A percentile compares a stretch with the other conserved stretches of the same genome.
Conservation (phyloP, 2,329 filamentous ascomycete species). For the Eutypella sp. region DNA sequence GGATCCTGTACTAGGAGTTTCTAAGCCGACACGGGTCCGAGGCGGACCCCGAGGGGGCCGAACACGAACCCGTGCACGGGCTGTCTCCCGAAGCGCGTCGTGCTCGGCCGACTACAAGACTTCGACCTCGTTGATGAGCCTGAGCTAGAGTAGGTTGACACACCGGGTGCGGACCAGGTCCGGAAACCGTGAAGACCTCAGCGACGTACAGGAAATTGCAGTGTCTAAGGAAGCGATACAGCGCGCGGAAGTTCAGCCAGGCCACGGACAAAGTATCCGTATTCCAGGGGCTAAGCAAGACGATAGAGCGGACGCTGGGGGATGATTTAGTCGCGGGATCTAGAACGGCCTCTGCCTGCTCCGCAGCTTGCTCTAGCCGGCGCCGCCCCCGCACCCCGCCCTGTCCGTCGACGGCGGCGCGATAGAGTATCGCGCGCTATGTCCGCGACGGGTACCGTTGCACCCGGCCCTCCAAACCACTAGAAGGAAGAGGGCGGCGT, state of each 20-base stretch:
- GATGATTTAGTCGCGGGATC: neutral
- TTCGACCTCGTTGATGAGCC: too few species aligned
- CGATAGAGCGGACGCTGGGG: neutral
- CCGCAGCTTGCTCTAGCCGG: neutral
- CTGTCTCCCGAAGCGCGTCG: neutral
- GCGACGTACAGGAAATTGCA: neutral
- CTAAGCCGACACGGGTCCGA: neutral
- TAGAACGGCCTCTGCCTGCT: neutral
- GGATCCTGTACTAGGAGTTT: neutral
- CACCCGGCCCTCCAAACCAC: too few species aligned
- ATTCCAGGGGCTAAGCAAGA: neutral
- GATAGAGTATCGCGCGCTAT: too few species aligned
- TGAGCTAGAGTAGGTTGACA: too few species aligned
- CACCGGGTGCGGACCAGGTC: too few species aligned
- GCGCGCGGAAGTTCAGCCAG: neutral
- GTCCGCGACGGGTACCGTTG: too few species aligned
- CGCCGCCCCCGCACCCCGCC: too few species aligned
- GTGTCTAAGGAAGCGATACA: neutral
- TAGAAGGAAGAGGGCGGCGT: too few species aligned
- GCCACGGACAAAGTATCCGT: neutral
- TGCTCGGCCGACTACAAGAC: neutral
- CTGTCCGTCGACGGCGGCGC: too few species aligned
- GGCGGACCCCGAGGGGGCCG: neutral
- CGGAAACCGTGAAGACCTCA: too few species aligned
- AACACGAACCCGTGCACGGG: neutral